These are phyloP conservation scores for Fonsecaea pedrosoi DNA, from an alignment of 2,329 filamentous ascomycete genomes.

Conservation along the genomic window DNA sequence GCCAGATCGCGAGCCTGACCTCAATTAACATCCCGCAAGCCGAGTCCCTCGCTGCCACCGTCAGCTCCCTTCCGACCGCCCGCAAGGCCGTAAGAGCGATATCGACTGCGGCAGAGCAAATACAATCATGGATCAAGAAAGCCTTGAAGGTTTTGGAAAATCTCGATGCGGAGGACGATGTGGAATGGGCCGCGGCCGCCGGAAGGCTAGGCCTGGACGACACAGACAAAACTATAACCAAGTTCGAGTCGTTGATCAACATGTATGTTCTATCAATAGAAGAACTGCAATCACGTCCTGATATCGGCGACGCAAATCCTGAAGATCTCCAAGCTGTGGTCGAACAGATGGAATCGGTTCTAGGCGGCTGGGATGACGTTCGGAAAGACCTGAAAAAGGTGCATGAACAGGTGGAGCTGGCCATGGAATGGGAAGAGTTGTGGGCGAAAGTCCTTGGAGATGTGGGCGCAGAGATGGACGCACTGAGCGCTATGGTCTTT, in stretches of 20 bases:
- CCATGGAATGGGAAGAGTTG: slow-evolving; percentile 98
- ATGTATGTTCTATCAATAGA: slow-evolving; percentile 96
- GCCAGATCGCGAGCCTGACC: slow-evolving; percentile 89
- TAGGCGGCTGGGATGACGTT: slow-evolving; percentile 84
- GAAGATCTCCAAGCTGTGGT: slow-evolving; percentile 78
- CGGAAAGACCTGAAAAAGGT: slow-evolving; percentile 77
- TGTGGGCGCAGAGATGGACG: slow-evolving; percentile 86
- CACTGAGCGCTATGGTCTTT: slow-evolving; percentile 80
- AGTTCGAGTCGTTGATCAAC: slow-evolving; percentile 87
- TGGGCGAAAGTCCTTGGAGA: slow-evolving; percentile 94
- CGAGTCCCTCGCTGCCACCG: slow-evolving; percentile 78
- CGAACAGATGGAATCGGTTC: slow-evolving; percentile 84
- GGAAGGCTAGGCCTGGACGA: slow-evolving; percentile 65
- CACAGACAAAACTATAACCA: slow-evolving; percentile 72
- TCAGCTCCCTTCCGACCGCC: slow-evolving; percentile 83
- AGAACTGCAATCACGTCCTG: slow-evolving; percentile 77
- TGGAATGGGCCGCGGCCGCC: slow-evolving; percentile 92
- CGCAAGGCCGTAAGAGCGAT: slow-evolving; percentile 82
- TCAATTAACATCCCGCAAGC: slow-evolving; percentile 88
- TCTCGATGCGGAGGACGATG: slow-evolving; percentile 92
- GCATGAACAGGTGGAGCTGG: slow-evolving; percentile 90
- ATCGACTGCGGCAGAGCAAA: slow-evolving; percentile 87
- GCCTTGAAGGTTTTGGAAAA: slow-evolving; percentile 87
- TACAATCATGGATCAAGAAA: slow-evolving; percentile 91
- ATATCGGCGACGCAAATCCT: slow-evolving; percentile 74